Base-by-base conservation (phyloP, 1,139 yeast genomes). In the Taphrina pruni region DNA sequence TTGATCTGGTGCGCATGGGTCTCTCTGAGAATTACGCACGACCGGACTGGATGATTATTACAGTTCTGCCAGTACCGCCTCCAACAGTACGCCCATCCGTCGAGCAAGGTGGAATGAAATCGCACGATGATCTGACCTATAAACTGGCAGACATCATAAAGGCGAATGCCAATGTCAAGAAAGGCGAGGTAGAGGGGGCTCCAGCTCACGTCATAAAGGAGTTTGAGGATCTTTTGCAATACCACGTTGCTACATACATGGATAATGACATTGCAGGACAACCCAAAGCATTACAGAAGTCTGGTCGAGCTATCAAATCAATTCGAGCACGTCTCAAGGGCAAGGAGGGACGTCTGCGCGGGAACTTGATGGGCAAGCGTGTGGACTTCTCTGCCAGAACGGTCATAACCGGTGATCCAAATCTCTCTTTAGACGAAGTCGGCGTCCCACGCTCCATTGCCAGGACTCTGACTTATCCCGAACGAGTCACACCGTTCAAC, bases 251-350 rank as follows among this genome's bases (percentile, higher is more conserved):
- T n/a, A 94, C 99, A 0, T 94, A 94, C 79, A 94, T 94, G 99
- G 99, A 94, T 81, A 94, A 94, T 78, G 99, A 94, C 81, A 94
- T 94, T 80, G 99, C 99, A n/a, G 99, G 99, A 72, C 99, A 94
- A 81, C 99, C 99, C 0, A 99, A 94, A 79, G 99, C 99, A 52
- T 85, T 94, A 73, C 99, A 95, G 78, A 95, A 95, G 80, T 91
- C 98, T 65, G 99, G 99, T 70, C 90, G 99, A 81, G 99, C 99
- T 8, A 96, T 95, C 73, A 95, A 94, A 79, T 91, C 98, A 60
- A 95, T 95, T 75, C 88, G 99, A 82, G 99, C 99, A 36, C 91
- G 99, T 83, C 84, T 95, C 75, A 95, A 95, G 88, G 99, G 99
- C 82, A 94, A 95, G 76, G 99, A 95, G 82, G 99, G 99, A 72